Conservation (phyloP, 1,139 yeast species). For the Torulaspora globosa region DNA sequence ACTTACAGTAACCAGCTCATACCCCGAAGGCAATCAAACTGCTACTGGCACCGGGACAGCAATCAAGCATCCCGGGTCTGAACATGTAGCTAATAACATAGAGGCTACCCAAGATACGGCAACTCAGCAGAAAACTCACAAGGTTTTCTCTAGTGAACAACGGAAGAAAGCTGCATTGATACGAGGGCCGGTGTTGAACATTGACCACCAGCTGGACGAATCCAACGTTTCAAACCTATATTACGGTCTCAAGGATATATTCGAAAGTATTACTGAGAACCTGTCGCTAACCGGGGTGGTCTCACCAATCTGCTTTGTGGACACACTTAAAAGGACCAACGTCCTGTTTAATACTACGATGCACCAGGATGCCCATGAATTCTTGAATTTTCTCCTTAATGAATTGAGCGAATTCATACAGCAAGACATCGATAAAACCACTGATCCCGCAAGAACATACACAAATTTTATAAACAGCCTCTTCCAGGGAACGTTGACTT, state of each 20-base stretch:
- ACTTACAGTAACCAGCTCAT: not conserved
- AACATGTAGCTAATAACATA: not conserved
- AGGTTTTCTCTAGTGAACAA: slow-evolving; percentile 51
- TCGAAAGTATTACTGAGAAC: slow-evolving; percentile 77
- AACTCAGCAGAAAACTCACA: slow-evolving; percentile 5
- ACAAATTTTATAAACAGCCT: slow-evolving; percentile 61
- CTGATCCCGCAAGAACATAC: slow-evolving; percentile 14
- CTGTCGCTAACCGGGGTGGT: slow-evolving; percentile 72
- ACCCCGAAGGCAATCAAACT: slow-evolving; percentile 2
- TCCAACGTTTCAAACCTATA: slow-evolving; percentile 49
- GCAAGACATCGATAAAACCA: slow-evolving; percentile 11
- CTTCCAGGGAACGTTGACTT: slow-evolving; percentile 81
- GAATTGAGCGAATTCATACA: slow-evolving; percentile 67
- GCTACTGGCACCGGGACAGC: not conserved
- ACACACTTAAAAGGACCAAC: slow-evolving; percentile 73
- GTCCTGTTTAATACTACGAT: slow-evolving; percentile 80
- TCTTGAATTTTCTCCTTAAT: slow-evolving; percentile 79
- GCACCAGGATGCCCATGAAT: slow-evolving; percentile 99
- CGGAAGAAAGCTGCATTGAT: slow-evolving; percentile 75
- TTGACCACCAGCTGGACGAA: slow-evolving; percentile 48
- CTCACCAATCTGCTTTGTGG: slow-evolving; percentile 71
- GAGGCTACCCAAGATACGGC: not conserved
- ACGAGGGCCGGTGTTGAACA: slow-evolving; percentile 78
- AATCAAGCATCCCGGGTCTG: not conserved
- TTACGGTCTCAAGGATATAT: slow-evolving; percentile 76